phyloP scores from a whole-genome alignment of 108 stramenopile species.

The Chaetoceros muelleri region DNA sequence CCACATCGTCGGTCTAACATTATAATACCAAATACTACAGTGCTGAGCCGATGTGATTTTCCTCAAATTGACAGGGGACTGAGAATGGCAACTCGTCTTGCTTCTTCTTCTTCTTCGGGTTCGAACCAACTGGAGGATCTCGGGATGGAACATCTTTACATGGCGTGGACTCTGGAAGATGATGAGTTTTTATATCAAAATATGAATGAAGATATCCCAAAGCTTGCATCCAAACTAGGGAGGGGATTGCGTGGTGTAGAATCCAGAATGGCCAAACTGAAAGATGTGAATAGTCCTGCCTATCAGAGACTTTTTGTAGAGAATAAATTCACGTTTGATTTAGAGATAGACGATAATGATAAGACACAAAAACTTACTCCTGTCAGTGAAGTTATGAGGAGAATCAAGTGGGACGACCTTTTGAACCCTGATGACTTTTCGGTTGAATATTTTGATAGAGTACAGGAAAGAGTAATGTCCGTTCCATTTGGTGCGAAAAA shows the following conservation, averaged over 20 bases:
- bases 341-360: constrained; percentile 4
- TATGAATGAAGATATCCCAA: constrained; percentile 27
- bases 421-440: constrained; percentile 37
- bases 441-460: constrained; percentile 63
- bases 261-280: constrained; percentile 47
- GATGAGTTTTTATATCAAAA: constrained; percentile 54
- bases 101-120: too few relatives aligned
- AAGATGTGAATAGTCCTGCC: constrained; percentile 49
- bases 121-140: too few relatives aligned
- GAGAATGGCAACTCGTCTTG: too few relatives aligned
- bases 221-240: constrained; percentile 61
- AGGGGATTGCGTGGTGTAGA: constrained; percentile 72
- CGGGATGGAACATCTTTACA: constrained; percentile 60
- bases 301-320: constrained; percentile 61
- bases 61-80: too few relatives aligned
- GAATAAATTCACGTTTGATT: constrained; percentile 3
- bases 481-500: constrained; percentile 61
- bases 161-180: constrained; percentile 73
- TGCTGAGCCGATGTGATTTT: too few relatives aligned
- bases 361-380: constrained; percentile 43
- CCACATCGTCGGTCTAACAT: too few relatives aligned
- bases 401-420: constrained; percentile 66
- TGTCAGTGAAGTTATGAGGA: constrained; percentile 54
- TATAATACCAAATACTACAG: too few relatives aligned
- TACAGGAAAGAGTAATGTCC: constrained; percentile 29